These are phyloP conservation scores for Hortiboletus campestris DNA, from an alignment of 768 basidiomycete species.

Conservation along the genomic window DNA sequence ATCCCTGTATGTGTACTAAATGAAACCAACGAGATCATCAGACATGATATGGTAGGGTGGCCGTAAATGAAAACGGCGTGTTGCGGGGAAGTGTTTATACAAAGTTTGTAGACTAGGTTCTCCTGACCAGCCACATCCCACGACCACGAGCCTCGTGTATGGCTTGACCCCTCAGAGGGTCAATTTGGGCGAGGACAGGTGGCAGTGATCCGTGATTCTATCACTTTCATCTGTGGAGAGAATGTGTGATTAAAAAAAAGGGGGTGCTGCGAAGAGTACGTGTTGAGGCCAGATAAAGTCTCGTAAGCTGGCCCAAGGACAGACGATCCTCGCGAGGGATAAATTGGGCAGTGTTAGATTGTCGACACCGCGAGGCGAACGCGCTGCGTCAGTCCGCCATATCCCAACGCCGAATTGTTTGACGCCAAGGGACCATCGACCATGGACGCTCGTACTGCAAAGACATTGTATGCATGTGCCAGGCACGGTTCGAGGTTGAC, in stretches of 20 bases:
- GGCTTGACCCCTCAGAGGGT: constrained; percentile 9
- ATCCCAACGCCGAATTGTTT: too few species aligned
- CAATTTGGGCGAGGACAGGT: constrained; percentile 7
- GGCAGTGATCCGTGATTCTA: constrained; percentile 17
- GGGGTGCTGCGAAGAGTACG: not conserved
- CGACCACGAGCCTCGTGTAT: constrained; percentile 21
- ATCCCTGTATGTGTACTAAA: constrained; percentile 13
- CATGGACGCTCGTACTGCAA: not conserved
- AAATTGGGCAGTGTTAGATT: constrained; percentile 8
- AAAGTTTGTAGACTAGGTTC: constrained; percentile 21
- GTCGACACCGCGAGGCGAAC: constrained; percentile 12
- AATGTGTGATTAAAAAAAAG: constrained; percentile 8
- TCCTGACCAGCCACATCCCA: constrained; percentile 3
- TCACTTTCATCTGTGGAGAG: constrained; percentile 12
- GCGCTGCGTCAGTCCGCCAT: too few species aligned
- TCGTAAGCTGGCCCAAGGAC: constrained; percentile 9
- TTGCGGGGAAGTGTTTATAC: constrained; percentile 26
- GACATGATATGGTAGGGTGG: constrained; percentile 3
- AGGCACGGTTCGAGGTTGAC: constrained; percentile 10
- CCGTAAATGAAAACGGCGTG: constrained; percentile 27
- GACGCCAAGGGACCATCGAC: not conserved
- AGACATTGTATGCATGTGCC: constrained; percentile 6
- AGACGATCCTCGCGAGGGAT: constrained; percentile 11
- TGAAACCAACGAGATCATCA: constrained; percentile 4
- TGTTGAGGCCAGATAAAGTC: not conserved